Base-by-base conservation (phyloP, 78 protist genomes). In the Polysphondylium violaceum region DNA sequence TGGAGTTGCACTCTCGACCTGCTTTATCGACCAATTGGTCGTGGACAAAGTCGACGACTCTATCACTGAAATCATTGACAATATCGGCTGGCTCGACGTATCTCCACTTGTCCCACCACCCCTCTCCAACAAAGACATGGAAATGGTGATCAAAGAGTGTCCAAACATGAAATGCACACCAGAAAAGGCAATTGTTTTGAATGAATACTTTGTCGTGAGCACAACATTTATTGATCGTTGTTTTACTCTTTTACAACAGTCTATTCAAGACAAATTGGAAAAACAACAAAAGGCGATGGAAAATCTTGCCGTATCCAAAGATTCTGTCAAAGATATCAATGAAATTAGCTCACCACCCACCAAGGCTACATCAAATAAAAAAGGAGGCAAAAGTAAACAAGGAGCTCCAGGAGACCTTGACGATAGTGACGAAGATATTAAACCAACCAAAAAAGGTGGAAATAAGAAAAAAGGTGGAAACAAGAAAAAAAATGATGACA, bases 191-290 rank as follows among this genome's bases (percentile, higher is more conserved):
- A 83, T 69, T 31, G 31, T 69, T 27, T 83, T 83, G n/a, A 73
- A 73, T 58, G 64, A 81, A 9, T 47, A 40, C 40, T 83, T 58
- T 59, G 43, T 83, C 23, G 76, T 83, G 11, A 69, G 79, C 69
- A 47, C 55, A 41, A 19, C 91, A 27, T 83, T 83, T 83, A 47
- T 83, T n/a, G 91, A 83, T 41, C 77, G 91, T 69, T 50, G 73
- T 21, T 83, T 40, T 58, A 17, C 43, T 5, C 43, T 83, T 19
- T 31, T 83, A 31, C 33, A 69, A 31, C 67, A 67, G 19, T 36
- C 76, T 36, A 83, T 83, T 59, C 81, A 83, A 69, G 59, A 69
- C 9, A 83, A 61, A 59, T 50, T 83, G 38, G 81, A 83, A 58
- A 83, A 83, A 59, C 79, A 83, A 33, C 40, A 56, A n/a, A 35